Evolutionary conservation across 257 asterid genomes (phyloP).

Genomic region (Ophiorrhiza pumila): DNA sequence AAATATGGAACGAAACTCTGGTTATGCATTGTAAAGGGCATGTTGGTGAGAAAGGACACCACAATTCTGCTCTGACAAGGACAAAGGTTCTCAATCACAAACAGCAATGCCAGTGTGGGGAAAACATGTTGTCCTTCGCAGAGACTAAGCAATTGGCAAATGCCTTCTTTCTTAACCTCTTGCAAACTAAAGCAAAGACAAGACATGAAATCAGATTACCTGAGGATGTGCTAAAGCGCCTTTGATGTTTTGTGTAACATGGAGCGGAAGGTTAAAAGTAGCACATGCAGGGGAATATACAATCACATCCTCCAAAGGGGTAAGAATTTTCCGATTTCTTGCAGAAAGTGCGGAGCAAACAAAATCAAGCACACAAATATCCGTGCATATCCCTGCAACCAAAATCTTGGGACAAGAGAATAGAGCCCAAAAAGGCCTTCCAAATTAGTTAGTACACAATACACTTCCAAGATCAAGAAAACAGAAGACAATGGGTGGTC

Average conservation of each 20-base stretch:
- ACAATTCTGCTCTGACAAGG: neutral
- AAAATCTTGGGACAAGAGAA: slow-evolving; percentile 45
- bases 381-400: slow-evolving; percentile 91
- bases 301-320: slow-evolving; percentile 65
- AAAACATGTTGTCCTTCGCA: no score
- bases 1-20: neutral
- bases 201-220: slow-evolving; percentile 38
- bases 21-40: neutral
- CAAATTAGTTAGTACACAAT: neutral
- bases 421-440: slow-evolving; percentile 4
- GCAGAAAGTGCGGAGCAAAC: slow-evolving; percentile 76
- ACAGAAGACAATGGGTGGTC: no score
- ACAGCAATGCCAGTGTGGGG: neutral
- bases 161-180: no score
- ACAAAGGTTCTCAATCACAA: neutral
- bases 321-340: slow-evolving; percentile 61
- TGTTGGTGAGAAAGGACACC: neutral
- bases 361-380: slow-evolving; percentile 83
- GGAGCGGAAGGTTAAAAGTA: slow-evolving; percentile 71
- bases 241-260: slow-evolving; percentile 49
- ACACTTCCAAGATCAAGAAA: neutral
- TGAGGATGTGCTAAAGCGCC: slow-evolving; percentile 90
- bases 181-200: neutral
- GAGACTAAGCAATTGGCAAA: no score
- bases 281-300: slow-evolving; percentile 88